Conservation (phyloP, 2,329 filamentous ascomycete species). For the Paecilomyces sp. region DNA sequence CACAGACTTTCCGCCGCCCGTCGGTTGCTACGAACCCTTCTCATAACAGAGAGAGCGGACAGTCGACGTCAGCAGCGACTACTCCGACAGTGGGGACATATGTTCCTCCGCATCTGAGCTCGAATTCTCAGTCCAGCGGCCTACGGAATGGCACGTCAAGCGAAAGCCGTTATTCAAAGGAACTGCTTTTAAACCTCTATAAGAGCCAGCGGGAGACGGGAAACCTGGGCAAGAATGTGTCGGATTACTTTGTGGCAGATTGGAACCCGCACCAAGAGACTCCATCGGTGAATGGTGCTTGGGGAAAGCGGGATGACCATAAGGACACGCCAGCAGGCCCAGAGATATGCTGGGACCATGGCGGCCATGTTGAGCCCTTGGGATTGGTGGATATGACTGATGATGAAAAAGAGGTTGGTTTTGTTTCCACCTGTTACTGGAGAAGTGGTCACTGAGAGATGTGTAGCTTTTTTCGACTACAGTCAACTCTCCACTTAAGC, state of each 20-base stretch:
- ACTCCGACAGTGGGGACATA: constrained; percentile 44
- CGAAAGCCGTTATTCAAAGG: constrained; percentile 65
- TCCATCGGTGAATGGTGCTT: constrained; percentile 54
- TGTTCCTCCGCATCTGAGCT: constrained; percentile 55
- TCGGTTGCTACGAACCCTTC: constrained; percentile 52
- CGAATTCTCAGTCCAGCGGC: constrained; percentile 37
- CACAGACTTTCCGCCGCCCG: constrained; percentile 59
- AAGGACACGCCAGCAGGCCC: constrained; percentile 70
- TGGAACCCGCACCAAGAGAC: constrained; percentile 75
- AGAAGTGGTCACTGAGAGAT: constrained; percentile 14
- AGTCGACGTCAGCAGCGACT: constrained; percentile 29
- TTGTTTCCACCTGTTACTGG: constrained; percentile 3
- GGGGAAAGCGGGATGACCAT: constrained; percentile 71
- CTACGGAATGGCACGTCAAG: constrained; percentile 48
- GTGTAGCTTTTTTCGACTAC: constrained; percentile 70
- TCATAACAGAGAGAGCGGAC: constrained; percentile 36
- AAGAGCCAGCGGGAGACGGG: constrained; percentile 50
- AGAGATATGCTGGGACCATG: constrained; percentile 84
- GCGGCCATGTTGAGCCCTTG: constrained; percentile 63
- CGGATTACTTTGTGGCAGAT: constrained; percentile 62
- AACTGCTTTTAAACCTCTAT: constrained; percentile 71
- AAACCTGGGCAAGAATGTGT: constrained; percentile 52
- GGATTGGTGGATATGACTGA: constrained; percentile 65
- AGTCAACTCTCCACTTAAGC: constrained; percentile 90
- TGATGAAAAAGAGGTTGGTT: constrained; percentile 56